Conservation (phyloP, 345 rosid species). For the Murraya paniculata region DNA sequence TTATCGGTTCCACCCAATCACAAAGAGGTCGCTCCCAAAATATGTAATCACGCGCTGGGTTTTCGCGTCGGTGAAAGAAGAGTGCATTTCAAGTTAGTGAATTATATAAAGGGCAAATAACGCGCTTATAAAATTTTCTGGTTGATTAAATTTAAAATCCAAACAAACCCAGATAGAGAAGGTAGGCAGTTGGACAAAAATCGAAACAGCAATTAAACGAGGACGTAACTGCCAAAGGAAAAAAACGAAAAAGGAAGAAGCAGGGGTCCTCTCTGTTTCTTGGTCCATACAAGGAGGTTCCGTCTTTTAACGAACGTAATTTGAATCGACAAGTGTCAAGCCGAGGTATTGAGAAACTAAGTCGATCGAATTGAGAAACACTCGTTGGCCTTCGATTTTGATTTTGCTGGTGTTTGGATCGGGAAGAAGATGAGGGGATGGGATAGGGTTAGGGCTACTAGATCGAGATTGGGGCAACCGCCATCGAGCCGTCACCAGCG, state of each 20-base stretch:
- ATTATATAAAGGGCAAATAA: neutral
- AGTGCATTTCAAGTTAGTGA: neutral
- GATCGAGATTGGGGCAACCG: conserved; percentile 38
- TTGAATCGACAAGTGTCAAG: conserved; percentile 5
- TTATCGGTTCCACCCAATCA: neutral
- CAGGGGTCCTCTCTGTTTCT: conserved; percentile 25
- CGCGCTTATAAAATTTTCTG: neutral
- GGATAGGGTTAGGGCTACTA: conserved; percentile 59
- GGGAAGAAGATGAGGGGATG: conserved; percentile 56
- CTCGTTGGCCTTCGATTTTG: neutral
- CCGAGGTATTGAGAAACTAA: neutral
- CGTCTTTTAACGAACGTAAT: neutral
- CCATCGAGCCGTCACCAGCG: conserved; percentile 39
- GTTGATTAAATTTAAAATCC: neutral
- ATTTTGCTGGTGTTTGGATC: conserved; percentile 19
- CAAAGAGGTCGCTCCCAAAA: neutral
- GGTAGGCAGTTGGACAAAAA: neutral
- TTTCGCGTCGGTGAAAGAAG: neutral
- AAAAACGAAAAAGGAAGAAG: neutral
- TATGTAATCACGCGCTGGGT: neutral
- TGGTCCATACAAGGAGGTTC: conserved; percentile 12
- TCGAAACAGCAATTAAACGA: neutral
- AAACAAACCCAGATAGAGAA: neutral
- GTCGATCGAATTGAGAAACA: conserved; percentile 5
- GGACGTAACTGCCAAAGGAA: neutral